Percentiles rank a stretch among this genome's conserved stretches.
Conservation (phyloP, 169 alveolate species). For the Miamiensis avidus region DNA sequence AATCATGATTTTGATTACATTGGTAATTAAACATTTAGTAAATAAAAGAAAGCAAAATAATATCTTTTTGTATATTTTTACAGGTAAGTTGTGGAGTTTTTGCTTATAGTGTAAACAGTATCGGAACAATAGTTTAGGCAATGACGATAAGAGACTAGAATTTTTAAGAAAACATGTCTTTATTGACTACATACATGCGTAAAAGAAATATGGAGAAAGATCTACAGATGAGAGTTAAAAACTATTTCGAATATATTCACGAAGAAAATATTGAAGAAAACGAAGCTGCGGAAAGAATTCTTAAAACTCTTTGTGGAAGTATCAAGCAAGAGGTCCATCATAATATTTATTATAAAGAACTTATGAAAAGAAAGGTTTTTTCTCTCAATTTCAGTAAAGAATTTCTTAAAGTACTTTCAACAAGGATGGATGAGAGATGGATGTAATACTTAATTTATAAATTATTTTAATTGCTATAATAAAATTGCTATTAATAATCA, state of each 20-base stretch:
- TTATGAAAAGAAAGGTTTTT: slow-evolving; percentile 5
- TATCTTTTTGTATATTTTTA: too few relatives aligned
- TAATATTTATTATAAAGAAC: slow-evolving; percentile 2
- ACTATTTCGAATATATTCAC: slow-evolving; percentile 23
- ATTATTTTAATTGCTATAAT: too few relatives aligned
- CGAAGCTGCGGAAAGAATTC: slow-evolving; percentile 17
- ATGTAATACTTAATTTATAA: not conserved
- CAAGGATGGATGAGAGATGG: slow-evolving; percentile 15
- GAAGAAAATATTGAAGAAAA: slow-evolving; percentile 24
- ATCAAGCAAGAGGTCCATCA: slow-evolving; percentile 3
- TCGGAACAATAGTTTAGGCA: slow-evolving; percentile 2
- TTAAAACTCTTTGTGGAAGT: not conserved
- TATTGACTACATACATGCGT: slow-evolving; percentile 4
- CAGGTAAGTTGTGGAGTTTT: slow-evolving; percentile 24
- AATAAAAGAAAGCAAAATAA: too few relatives aligned
- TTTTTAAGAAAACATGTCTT: slow-evolving; percentile 18
- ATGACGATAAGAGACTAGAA: not conserved
- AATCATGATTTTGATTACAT: not conserved
- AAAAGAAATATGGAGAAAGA: slow-evolving; percentile 15
- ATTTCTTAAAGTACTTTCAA: slow-evolving; percentile 1
- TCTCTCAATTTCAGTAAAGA: slow-evolving; percentile 5
- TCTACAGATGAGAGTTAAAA: slow-evolving; percentile 24
- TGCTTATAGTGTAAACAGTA: slow-evolving; percentile 24
- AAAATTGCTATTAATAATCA: not conserved
- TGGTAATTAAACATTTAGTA: not conserved